A percentile compares a stretch with the other conserved stretches of the same genome.
These are phyloP conservation scores for Geranium rotundifolium DNA, from an alignment of 345 rosid species.

Conservation along the genomic window DNA sequence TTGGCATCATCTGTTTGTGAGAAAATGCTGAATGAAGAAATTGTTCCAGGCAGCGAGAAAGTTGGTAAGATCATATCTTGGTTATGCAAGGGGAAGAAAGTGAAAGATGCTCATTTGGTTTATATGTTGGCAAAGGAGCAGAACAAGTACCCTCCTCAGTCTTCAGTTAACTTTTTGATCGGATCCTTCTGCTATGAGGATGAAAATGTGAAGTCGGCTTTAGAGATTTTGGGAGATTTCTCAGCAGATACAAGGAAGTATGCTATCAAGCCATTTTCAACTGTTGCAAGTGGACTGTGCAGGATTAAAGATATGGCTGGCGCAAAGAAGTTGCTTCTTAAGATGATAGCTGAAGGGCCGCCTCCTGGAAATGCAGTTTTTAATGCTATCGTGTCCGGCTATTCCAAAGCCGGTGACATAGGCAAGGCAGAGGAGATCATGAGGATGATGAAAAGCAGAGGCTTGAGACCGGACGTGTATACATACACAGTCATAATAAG, in stretches of 20 bases:
- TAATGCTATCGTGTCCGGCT: slow-evolving; percentile 44
- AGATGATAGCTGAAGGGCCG: slow-evolving; percentile 69
- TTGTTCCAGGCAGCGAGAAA: slow-evolving; percentile 35
- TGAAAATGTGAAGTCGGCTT: slow-evolving; percentile 49
- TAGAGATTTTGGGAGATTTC: slow-evolving; percentile 40
- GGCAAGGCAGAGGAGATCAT: slow-evolving; percentile 42
- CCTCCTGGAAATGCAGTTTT: slow-evolving; percentile 76
- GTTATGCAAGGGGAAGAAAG: slow-evolving; percentile 55
- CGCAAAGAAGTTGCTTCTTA: slow-evolving; percentile 42
- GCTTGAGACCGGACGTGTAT: slow-evolving; percentile 70
- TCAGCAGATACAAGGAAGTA: slow-evolving; percentile 33
- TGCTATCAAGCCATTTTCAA: slow-evolving; percentile 61
- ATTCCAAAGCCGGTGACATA: slow-evolving; percentile 49
- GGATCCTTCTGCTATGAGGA: slow-evolving; percentile 41
- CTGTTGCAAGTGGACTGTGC: slow-evolving; percentile 59
- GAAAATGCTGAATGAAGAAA: slow-evolving; percentile 47
- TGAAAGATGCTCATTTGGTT: slow-evolving; percentile 42
- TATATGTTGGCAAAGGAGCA: slow-evolving; percentile 40
- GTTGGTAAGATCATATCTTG: slow-evolving; percentile 58
- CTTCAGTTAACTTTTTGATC: slow-evolving; percentile 37
- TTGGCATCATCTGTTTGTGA: slow-evolving; percentile 55
- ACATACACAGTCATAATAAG: slow-evolving; percentile 70
- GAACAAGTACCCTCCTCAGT: slow-evolving; percentile 29
- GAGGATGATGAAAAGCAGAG: slow-evolving; percentile 62
- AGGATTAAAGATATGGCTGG: slow-evolving; percentile 46